Evolutionary conservation across 768 basidiomycete genomes (phyloP).

Genomic region (Amanita pseudoporphyria): DNA sequence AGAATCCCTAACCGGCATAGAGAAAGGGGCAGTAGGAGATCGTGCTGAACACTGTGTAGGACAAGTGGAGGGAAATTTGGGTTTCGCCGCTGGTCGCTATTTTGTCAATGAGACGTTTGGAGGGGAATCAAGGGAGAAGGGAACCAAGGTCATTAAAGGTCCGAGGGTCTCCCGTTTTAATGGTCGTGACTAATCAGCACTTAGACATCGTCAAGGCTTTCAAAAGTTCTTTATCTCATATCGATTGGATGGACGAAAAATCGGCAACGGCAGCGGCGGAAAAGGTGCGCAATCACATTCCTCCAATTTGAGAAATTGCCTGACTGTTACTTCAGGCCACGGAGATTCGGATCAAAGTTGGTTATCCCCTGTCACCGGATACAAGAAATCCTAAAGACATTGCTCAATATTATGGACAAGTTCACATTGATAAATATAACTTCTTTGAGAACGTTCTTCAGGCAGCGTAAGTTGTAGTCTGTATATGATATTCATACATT

Average conservation of each 20-base stretch:
- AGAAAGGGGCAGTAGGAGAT: constrained; percentile 78
- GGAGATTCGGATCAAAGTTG: constrained; percentile 83
- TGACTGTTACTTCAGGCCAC: constrained; percentile 42
- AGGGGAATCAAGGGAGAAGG: constrained; percentile 70
- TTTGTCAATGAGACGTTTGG: constrained; percentile 82
- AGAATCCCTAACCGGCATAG: constrained; percentile 73
- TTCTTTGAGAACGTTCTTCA: constrained; percentile 84
- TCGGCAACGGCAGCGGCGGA: constrained; percentile 75
- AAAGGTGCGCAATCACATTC: constrained; percentile 42
- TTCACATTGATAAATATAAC: constrained; percentile 52
- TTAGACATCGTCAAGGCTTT: constrained; percentile 77
- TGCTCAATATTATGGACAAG: constrained; percentile 59
- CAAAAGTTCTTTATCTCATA: constrained; percentile 57
- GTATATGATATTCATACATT: background rate
- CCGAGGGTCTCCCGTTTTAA: constrained; percentile 9
- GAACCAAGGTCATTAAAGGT: constrained; percentile 78
- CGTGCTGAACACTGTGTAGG: constrained; percentile 77
- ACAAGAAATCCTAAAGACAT: constrained; percentile 64
- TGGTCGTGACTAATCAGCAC: background rate
- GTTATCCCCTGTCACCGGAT: constrained; percentile 84
- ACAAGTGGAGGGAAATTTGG: constrained; percentile 61
- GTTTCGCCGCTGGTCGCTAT: constrained; percentile 85
- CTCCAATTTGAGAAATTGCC: background rate
- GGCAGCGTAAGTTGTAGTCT: constrained; percentile 31
- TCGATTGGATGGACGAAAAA: constrained; percentile 89